phyloP scores from a whole-genome alignment of 176 grass and related monocot species.

The Tuctoria greenei region DNA sequence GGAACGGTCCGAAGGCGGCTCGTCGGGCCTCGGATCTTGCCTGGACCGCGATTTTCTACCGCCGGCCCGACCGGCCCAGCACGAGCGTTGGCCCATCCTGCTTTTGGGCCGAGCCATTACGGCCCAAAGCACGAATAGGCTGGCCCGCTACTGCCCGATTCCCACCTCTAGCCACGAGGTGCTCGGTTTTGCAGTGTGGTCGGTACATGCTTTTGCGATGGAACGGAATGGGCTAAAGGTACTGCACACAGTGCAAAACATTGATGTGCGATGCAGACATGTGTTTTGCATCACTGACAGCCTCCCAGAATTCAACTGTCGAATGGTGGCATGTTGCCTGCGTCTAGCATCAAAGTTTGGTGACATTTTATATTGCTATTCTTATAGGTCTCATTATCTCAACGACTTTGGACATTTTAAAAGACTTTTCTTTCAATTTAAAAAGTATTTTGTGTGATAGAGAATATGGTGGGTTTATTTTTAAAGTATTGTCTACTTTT shows the following conservation, averaged over 20 bases:
- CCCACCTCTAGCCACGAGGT: not conserved
- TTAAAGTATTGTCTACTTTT: not conserved
- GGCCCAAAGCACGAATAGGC: too few species aligned
- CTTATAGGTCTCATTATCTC: not conserved
- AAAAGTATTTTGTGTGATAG: not conserved
- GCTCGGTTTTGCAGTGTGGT: not conserved
- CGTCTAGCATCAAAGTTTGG: slow-evolving; percentile 1
- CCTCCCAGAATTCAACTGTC: not conserved
- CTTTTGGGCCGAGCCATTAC: too few species aligned
- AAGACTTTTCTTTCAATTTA: not conserved
- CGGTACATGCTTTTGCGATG: not conserved
- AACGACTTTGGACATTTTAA: not conserved
- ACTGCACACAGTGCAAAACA: not conserved
- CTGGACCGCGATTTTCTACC: too few species aligned
- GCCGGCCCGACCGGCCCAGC: too few species aligned
- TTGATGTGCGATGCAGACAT: not conserved
- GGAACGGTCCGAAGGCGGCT: too few species aligned
- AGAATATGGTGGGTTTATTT: not conserved
- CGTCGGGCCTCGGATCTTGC: too few species aligned
- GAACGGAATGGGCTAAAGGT: not conserved
- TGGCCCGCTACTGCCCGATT: too few species aligned
- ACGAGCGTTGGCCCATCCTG: too few species aligned
- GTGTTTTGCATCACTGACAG: not conserved
- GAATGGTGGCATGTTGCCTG: not conserved
- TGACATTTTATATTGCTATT: not conserved